These are phyloP conservation scores for Neonectria neomacrospora DNA, from an alignment of 2,329 filamentous ascomycete species.

Conservation along the genomic window DNA sequence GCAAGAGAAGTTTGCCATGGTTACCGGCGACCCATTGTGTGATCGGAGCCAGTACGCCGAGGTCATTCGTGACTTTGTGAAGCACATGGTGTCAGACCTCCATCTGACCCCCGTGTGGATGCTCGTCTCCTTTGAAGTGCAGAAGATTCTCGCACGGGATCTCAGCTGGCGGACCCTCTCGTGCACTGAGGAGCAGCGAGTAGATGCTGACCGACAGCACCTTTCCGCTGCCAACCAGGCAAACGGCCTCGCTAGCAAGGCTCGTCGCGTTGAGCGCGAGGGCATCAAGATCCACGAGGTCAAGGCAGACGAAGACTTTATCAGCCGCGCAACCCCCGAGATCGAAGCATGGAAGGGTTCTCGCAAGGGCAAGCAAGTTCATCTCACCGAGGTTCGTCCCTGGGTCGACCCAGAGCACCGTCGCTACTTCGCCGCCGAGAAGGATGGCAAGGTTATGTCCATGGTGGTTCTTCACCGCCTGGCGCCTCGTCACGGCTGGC, in stretches of 20 bases:
- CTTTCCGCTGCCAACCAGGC: constrained; percentile 49
- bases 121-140: constrained; percentile 80
- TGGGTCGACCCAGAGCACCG: constrained; percentile 88
- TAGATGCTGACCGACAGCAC: constrained; percentile 79
- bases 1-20: constrained; percentile 80
- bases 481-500: constrained; percentile 84
- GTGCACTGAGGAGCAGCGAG: constrained; percentile 88
- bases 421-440: constrained; percentile 85
- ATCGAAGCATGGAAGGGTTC: constrained; percentile 82
- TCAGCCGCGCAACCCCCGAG: constrained; percentile 74
- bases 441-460: constrained; percentile 77
- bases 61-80: constrained; percentile 79
- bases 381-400: constrained; percentile 88
- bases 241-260: constrained; percentile 73
- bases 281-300: constrained; percentile 84
- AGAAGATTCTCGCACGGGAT: constrained; percentile 82
- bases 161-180: constrained; percentile 90
- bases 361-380: constrained; percentile 86
- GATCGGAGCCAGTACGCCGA: constrained; percentile 79
- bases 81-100: constrained; percentile 76
- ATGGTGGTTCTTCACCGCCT: constrained; percentile 88
- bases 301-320: constrained; percentile 75
- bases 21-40: constrained; percentile 88
- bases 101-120: constrained; percentile 87
- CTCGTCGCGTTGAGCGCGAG: constrained; percentile 82